Base-by-base conservation (phyloP, 192 early-diverging fungal species). In the Podila clonocystis region DNA sequence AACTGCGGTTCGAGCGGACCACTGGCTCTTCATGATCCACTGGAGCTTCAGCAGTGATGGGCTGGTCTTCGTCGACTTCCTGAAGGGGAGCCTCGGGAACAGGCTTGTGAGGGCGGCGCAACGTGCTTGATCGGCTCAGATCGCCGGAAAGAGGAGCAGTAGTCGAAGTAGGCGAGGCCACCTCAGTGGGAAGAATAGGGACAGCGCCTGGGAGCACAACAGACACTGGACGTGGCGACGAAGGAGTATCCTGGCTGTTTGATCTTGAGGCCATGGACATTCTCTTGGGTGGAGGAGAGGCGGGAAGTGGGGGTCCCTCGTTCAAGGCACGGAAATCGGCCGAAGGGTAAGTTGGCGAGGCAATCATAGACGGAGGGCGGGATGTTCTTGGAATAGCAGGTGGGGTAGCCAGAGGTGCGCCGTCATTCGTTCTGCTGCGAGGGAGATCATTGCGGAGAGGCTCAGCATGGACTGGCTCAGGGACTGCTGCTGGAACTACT, bases 281-380 rank as follows among this genome's bases (percentile, higher is more conserved):
- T 61, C 77, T 67, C 57, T 63, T 80, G 20, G 76, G 55, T 50
- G 77, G 70, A 41, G 70, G 67, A 4, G 77, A 80, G 12, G 33
- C 59, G 24, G 75, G 75, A 9, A 72, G 50, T 65, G 77, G 71
- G 15, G 77, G 77, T 13, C 77, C 77, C 8, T 69, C 71, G 28
- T 52, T 58, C 13, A 57, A 24, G 12, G 65, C 26, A 12, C 60
- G 70, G 15, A 15, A 13, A 20, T 79, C 69, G 20, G 70, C 58
- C 36, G 62, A 29, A 9, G 68, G 28, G 7, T 61, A 48, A 0
- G 62, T 45, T 34, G 77, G 77, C 2, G 77, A 80, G 6, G 49
- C 61, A 41, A 80, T 69, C 77, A 80, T 80, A 5, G 77, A 80
- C 1, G 77, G 62, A 61, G 77, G 77, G 30, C 77, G 77, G 15